Evolutionary conservation across 2,329 filamentous ascomycete species (phyloP), one percentile per base, ranked within the genome.

Genomic region (Paraphaeosphaeria minitans): DNA sequence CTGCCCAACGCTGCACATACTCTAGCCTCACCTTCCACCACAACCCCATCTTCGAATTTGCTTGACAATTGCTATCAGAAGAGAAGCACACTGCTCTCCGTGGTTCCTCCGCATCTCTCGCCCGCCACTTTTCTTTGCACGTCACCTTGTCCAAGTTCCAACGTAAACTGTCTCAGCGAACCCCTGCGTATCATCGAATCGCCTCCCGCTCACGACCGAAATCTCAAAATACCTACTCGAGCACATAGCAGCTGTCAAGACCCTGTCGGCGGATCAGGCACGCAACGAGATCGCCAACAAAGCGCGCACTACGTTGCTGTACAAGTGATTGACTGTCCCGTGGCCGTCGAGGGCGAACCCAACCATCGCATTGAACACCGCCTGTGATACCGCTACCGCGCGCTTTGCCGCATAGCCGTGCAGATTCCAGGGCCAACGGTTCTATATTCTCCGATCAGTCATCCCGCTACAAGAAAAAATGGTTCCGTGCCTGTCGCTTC

Each of bases 401-500:
- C 64, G 63, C 65, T 61, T 66, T 62, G 65, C 54, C 63, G 57
- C 64, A 59, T 62, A 63, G 59, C 60, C 58, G 64, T 60, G 65
- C 67, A 72, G 70, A 66, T 39, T 53, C 55, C 56, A 57, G 63
- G 59, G 56, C 29, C 51, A 60, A 41, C 64, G 56, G 64, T 60
- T 64, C 62, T 45, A 63, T 59, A 58, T 61, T 62, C 64, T 60
- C 57, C 63, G 57, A 55, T 60, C 45, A 55, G 56, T 54, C 63
- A 63, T 59, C 64, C 56, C 59, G 42, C 55, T 60, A 53, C 65
- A 56, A 65, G 61, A 65, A 64, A 73, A 67, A 66, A 77, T 76
- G 74, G 50, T 75, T 72, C 58, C 66, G 64, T 72, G 72, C 70
- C 70, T 75, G 63, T 65, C 73, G 73, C 72, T 75, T 72, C 74